Base-by-base conservation (phyloP, 208 protist species). In the Trypanosoma conorhini region DNA sequence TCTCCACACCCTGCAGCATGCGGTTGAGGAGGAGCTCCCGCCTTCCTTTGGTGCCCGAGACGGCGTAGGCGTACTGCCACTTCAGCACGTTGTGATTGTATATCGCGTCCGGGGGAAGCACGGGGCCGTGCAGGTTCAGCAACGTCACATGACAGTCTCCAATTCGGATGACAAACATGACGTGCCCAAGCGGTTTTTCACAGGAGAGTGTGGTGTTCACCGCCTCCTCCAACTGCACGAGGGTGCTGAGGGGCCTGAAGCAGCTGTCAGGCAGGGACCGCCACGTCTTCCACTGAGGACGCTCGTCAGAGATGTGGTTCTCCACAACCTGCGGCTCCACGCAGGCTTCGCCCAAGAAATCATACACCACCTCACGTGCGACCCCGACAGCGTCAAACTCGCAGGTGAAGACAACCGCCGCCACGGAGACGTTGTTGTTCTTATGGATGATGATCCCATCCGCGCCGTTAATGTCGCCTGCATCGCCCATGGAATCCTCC, bases 1-100 rank as follows among this genome's bases (percentile, higher is more conserved):
- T 75, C 67, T 96, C 88, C 51, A 91, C 71, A n/a, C 80, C 81
- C 26, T 91, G 83, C 46, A 94, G 70, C 88, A 94, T 93, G 54
- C 85, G 82, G 66, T 94, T 88, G 19, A 94, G 77, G 72, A 92
- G 79, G 5, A 92, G 65, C 74, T 93, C 87, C 19, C 86, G 78
- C 35, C 85, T 66, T 2, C 88, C 91, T 26, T 80, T 74, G 9
- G 62, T 83, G 33, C 91, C 91, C 21, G 87, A 82, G 24, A 94
- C 67, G 48, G 84, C 80, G 70, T 87, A 94, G 7, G 87, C 82
- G 72, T 94, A 96, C 48, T 88, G 85, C 91, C 91, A 96, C 66
- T 88, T 92, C 54, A 93, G 86, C 85, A 94, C 94, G 65, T 88
- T 85, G 58, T 62, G 78, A 79, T 92, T 89, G 74, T 89, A 96